Percentiles rank a stretch among this genome's conserved stretches.
Evolutionary conservation across 2,329 filamentous ascomycete species (phyloP).

Genomic region (Botrytis medusae): DNA sequence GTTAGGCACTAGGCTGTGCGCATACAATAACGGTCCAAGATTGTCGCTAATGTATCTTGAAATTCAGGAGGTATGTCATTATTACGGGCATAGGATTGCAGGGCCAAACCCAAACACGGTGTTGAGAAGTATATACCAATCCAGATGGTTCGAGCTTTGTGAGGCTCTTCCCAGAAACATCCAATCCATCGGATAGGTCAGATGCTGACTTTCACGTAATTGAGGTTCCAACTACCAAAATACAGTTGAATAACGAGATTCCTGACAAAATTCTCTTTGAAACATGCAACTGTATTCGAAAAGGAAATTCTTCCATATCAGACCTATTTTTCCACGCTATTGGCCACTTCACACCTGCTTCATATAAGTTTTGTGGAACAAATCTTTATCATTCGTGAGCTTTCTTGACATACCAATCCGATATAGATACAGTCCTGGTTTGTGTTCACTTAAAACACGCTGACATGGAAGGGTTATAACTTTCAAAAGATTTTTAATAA

Average conservation of each 20-base stretch:
- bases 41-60: constrained; percentile 46
- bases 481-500: neutral
- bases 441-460: neutral
- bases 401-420: neutral
- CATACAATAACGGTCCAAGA: constrained; percentile 46
- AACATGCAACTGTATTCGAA: neutral
- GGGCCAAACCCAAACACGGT: constrained; percentile 28
- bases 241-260: neutral
- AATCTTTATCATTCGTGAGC: neutral
- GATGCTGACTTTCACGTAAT: neutral
- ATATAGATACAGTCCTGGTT: neutral
- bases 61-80: constrained; percentile 49
- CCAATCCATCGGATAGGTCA: constrained; percentile 44
- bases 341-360: neutral
- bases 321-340: neutral
- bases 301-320: neutral
- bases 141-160: constrained; percentile 47
- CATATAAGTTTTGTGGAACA: neutral
- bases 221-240: neutral
- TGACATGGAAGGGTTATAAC: neutral
- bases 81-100: constrained; percentile 48
- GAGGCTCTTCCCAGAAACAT: constrained; percentile 48
- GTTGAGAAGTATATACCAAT: constrained; percentile 48
- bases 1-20: constrained; percentile 53
- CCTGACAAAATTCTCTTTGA: neutral